Conservation (phyloP, 2,329 filamentous ascomycete species). For the Bimuria novae-zelandiae region DNA sequence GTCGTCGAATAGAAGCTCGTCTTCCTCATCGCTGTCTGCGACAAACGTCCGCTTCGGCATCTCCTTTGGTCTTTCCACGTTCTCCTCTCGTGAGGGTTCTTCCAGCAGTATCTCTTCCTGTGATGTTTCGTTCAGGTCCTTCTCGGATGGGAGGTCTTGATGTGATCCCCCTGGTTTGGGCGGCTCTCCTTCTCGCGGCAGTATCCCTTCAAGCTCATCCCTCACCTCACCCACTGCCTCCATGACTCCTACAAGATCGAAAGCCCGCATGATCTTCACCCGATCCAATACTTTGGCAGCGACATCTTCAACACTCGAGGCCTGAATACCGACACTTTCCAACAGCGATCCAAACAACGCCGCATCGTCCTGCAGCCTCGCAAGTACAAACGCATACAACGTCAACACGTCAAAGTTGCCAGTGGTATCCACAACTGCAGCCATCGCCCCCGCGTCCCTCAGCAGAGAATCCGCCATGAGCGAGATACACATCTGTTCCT, state of each 20-base stretch:
- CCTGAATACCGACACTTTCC: neutral
- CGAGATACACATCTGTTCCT: conserved; percentile 34
- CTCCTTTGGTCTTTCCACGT: conserved; percentile 21
- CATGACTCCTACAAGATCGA: conserved; percentile 54
- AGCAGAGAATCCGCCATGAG: conserved; percentile 49
- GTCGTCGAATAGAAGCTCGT: conserved; percentile 46
- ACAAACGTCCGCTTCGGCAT: conserved; percentile 30
- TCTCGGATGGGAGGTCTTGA: neutral
- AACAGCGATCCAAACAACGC: neutral
- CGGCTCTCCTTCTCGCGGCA: conserved; percentile 20
- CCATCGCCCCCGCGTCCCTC: conserved; percentile 24
- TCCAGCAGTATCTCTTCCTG: conserved; percentile 18
- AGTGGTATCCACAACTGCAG: conserved; percentile 53
- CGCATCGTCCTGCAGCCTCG: conserved; percentile 20
- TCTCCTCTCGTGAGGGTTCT: conserved; percentile 3
- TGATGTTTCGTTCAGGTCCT: neutral
- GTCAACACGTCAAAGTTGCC: conserved; percentile 52
- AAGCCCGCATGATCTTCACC: conserved; percentile 56
- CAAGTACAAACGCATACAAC: conserved; percentile 41
- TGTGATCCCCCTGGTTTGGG: neutral
- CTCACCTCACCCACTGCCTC: conserved; percentile 53
- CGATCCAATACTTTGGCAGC: conserved; percentile 48
- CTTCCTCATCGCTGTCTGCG: conserved; percentile 43
- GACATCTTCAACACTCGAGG: conserved; percentile 25
- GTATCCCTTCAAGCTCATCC: conserved; percentile 35